A percentile compares a stretch with the other conserved stretches of the same genome.
Conservation (phyloP, 2,329 filamentous ascomycete genomes). For the Grosmannia penicillata region DNA sequence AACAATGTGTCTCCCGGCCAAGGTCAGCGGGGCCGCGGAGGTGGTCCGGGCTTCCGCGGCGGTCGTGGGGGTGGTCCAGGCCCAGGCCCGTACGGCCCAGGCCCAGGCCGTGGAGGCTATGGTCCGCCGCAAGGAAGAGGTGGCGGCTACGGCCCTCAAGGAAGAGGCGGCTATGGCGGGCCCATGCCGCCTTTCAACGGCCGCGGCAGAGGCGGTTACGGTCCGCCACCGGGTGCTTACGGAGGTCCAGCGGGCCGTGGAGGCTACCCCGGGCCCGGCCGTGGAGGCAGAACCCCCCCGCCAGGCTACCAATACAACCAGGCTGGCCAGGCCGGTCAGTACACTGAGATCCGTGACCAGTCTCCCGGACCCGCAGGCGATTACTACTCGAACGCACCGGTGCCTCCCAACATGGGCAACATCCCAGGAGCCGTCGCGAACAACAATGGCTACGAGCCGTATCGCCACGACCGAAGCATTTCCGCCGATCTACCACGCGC, state of each 20-base stretch:
- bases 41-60: constrained; percentile 27
- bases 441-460: constrained; percentile 27
- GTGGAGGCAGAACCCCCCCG: constrained; percentile 26
- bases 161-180: constrained; percentile 18
- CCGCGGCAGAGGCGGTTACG: constrained; percentile 19
- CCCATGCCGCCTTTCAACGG: constrained; percentile 19
- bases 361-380: constrained; percentile 22
- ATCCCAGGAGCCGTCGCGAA: not conserved
- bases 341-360: constrained; percentile 15
- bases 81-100: constrained; percentile 24
- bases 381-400: constrained; percentile 19
- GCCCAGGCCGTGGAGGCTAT: constrained; percentile 24
- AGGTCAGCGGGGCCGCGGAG: constrained; percentile 35
- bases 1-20: constrained; percentile 19
- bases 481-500: constrained; percentile 37
- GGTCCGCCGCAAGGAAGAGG: constrained; percentile 22
- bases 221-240: constrained; percentile 13
- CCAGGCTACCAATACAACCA: constrained; percentile 28
- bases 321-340: constrained; percentile 12
- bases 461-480: constrained; percentile 22
- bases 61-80: constrained; percentile 32
- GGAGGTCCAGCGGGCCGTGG: constrained; percentile 18
- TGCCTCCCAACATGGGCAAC: not conserved
- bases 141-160: too few species aligned
- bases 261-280: constrained; percentile 19